phyloP scores from a whole-genome alignment of 2,329 filamentous ascomycete species.

The Penicillium sclerotiorum region DNA sequence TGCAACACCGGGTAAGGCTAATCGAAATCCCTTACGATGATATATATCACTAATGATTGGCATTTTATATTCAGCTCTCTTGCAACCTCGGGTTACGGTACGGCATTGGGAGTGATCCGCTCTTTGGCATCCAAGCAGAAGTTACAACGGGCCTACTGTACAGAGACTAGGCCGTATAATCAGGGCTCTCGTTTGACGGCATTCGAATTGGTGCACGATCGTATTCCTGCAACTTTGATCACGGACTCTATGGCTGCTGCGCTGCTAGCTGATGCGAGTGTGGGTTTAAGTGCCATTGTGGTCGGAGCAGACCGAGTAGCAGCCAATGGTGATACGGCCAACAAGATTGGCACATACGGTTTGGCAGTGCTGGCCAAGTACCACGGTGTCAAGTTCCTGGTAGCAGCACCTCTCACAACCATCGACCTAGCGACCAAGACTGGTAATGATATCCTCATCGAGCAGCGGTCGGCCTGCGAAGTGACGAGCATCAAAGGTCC shows the following conservation, averaged over 20 bases:
- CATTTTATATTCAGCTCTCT: constrained; percentile 70
- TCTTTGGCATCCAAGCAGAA: constrained; percentile 68
- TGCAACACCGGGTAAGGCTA: constrained; percentile 86
- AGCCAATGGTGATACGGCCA: constrained; percentile 95
- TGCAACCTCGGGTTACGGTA: constrained; percentile 96
- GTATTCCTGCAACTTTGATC: constrained; percentile 86
- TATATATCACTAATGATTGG: no score
- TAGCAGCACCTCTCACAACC: constrained; percentile 91
- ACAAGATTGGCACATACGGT: constrained; percentile 96
- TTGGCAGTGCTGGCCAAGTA: constrained; percentile 86
- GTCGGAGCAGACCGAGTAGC: constrained; percentile 95
- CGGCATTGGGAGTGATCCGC: constrained; percentile 90
- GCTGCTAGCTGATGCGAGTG: constrained; percentile 63
- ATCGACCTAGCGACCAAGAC: constrained; percentile 82
- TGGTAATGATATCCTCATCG: constrained; percentile 82
- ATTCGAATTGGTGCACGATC: constrained; percentile 93
- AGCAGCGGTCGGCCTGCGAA: constrained; percentile 80
- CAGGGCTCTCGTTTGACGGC: constrained; percentile 93
- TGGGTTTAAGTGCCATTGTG: constrained; percentile 80
- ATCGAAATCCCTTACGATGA: no score
- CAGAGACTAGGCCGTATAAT: constrained; percentile 96
- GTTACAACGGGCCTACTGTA: constrained; percentile 87
- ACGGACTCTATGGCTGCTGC: constrained; percentile 97
- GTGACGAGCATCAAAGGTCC: constrained; percentile 83
- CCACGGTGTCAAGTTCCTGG: constrained; percentile 90